phyloP scores from a whole-genome alignment of 192 early-diverging fungal genomes.

The Podila epigama region DNA sequence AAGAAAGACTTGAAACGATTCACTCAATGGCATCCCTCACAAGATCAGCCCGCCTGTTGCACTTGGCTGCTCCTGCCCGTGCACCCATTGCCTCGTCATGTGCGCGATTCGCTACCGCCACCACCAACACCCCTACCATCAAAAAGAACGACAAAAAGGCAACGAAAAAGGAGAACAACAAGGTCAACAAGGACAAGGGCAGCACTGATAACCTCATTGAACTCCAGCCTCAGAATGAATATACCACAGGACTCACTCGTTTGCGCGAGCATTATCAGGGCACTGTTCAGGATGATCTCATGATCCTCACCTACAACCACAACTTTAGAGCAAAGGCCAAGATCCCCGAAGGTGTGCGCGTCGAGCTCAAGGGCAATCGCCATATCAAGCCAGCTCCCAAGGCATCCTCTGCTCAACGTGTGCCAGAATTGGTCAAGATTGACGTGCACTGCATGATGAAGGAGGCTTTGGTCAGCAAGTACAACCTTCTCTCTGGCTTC shows the following conservation, averaged over 20 bases:
- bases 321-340: constrained; percentile 43
- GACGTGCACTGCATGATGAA: constrained; percentile 88
- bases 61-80: not conserved
- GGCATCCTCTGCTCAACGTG: constrained; percentile 59
- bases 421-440: constrained; percentile 78
- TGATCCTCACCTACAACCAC: constrained; percentile 64
- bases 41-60: constrained; percentile 2
- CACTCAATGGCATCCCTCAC: constrained; percentile 3
- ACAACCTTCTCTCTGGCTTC: constrained; percentile 85
- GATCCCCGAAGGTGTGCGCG: constrained; percentile 39
- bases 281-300: constrained; percentile 59
- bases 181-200: not conserved
- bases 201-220: not conserved
- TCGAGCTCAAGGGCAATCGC: constrained; percentile 54
- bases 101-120: not conserved
- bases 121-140: constrained; percentile 8
- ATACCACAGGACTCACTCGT: constrained; percentile 35
- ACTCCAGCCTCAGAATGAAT: constrained; percentile 14
- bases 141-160: constrained; percentile 14
- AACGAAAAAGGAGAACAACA: constrained; percentile 3
- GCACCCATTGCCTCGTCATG: not conserved
- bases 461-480: constrained; percentile 89
- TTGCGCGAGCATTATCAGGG: constrained; percentile 59
- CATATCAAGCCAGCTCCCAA: constrained; percentile 64
- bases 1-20: no score